Conservation (phyloP, 2,329 filamentous ascomycete species). For the Cladosporium oxysporum region DNA sequence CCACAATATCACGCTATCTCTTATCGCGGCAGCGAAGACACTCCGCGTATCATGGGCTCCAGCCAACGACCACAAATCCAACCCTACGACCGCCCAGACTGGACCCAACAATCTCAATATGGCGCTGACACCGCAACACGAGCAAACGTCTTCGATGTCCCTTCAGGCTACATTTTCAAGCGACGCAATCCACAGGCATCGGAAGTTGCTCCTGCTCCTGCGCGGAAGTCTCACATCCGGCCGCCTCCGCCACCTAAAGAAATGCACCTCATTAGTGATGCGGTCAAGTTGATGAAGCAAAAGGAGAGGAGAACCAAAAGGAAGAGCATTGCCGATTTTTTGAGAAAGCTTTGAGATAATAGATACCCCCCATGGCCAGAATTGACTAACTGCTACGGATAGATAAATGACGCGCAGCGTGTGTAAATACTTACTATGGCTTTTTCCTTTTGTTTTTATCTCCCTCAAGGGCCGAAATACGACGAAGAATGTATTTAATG, state of each 20-base stretch:
- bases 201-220: neutral
- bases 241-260: slow-evolving; percentile 7
- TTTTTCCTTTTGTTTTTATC: neutral
- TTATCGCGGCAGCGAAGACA: neutral
- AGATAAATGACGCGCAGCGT: neutral
- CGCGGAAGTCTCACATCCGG: neutral
- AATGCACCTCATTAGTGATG: slow-evolving; percentile 29
- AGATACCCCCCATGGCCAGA: neutral
- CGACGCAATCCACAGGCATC: slow-evolving; percentile 13
- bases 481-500: neutral
- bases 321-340: slow-evolving; percentile 27
- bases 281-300: slow-evolving; percentile 30
- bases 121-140: slow-evolving; percentile 18
- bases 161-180: slow-evolving; percentile 15
- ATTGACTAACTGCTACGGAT: neutral
- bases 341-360: slow-evolving; percentile 22
- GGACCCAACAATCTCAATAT: slow-evolving; percentile 29
- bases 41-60: neutral
- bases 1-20: slow-evolving; percentile 18
- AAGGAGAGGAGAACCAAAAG: slow-evolving; percentile 25
- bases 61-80: slow-evolving; percentile 13
- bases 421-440: neutral
- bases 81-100: slow-evolving; percentile 28
- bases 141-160: slow-evolving; percentile 10
- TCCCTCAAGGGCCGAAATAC: too few species aligned